Base-by-base conservation (phyloP, 495 filamentous ascomycete genomes). In the Talaromyces proteolyticus region DNA sequence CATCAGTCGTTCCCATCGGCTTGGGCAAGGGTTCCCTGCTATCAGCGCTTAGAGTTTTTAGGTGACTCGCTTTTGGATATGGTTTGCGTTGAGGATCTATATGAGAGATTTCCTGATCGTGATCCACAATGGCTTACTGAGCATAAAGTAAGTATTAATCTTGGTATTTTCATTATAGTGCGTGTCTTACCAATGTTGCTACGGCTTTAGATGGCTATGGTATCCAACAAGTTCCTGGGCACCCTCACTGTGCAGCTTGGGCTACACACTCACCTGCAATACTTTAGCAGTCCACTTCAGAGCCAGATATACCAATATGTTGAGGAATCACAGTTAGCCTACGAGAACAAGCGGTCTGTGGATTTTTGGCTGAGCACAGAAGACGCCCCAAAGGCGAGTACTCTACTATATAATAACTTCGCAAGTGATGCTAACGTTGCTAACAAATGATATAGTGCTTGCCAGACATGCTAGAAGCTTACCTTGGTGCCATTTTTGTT, bases 51-150 rank as follows among this genome's bases (percentile, higher is more conserved):
- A 1, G 93, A 98, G 59, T 98, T 97, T 55, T 71, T 97, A 3
- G 93, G 93, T 3, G 93, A 98, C 59, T 78, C 92, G 2, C 73
- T 98, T 14, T 77, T 95, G 2, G 93, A 98, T 58, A 88, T 95
- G 82, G 86, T 79, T 42, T 89, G 84, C 57, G 80, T 98, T 47
- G 84, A 89, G 46, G 79, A 87, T 53, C 69, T 98, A 16, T 98
- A 87, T 64, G 68, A 82, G 52, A 75, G 74, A 10, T 88, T 85
- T 61, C 89, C 90, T 0, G 75, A 80, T 40, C 82, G 82, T 51
- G 91, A 96, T 60, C 92, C 93, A 1, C 91, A 96, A 62, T 98
- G 93, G 93, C 77, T 98, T 25, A 98, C 93, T 1, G 93, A 98
- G 68, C 94, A 98, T 72, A 98, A 96, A 57, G 78, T 79, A 58